Percentiles rank a stretch among this genome's conserved stretches.
These are phyloP conservation scores for Fraxinus sp. DNA, from an alignment of 305 asterid species.

Conservation along the genomic window DNA sequence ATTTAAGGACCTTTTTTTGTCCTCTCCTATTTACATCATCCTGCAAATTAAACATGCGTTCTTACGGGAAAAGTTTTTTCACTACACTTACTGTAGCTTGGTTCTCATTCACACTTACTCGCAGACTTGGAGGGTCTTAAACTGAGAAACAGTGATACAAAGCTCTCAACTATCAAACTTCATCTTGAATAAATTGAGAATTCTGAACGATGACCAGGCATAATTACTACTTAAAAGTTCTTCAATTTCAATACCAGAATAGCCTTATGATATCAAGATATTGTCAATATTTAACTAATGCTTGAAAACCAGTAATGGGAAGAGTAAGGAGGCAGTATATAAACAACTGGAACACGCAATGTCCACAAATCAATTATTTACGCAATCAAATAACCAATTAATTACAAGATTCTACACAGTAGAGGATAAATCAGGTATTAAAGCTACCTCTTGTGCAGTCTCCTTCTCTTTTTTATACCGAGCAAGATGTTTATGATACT, in stretches of 20 bases:
- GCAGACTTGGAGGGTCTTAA: not conserved
- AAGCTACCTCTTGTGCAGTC: constrained; percentile 21
- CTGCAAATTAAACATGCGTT: not conserved
- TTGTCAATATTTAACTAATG: not conserved
- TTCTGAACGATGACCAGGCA: not conserved
- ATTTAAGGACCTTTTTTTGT: not conserved
- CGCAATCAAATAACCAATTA: not conserved
- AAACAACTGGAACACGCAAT: not conserved
- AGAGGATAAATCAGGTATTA: constrained; percentile 16
- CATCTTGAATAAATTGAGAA: not conserved
- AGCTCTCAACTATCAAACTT: not conserved
- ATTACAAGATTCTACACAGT: not conserved
- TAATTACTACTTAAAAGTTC: not conserved
- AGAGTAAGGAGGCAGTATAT: not conserved
- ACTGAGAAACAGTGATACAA: not conserved
- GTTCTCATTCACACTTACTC: not conserved
- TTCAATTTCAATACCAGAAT: not conserved
- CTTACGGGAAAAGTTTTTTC: not conserved
- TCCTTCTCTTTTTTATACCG: constrained; percentile 46
- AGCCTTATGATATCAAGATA: not conserved
- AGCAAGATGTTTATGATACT: constrained; percentile 63
- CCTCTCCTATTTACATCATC: not conserved
- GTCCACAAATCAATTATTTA: not conserved
- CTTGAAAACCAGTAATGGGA: not conserved
- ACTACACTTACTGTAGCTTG: not conserved